phyloP scores from a whole-genome alignment of 2,329 filamentous ascomycete species.

The Periconia digitata region DNA sequence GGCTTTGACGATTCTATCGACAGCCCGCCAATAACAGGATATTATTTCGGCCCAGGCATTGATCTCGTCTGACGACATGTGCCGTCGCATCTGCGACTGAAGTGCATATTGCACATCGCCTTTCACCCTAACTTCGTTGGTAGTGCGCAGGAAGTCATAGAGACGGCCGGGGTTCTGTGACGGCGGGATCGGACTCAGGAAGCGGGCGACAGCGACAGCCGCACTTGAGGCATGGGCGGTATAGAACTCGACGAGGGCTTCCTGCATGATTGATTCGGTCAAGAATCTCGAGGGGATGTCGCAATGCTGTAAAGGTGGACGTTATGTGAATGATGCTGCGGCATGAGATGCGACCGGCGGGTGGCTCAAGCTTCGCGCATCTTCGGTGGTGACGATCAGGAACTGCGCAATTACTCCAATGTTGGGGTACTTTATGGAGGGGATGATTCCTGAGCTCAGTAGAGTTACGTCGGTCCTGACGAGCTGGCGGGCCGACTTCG shows the following conservation, averaged over 20 bases:
- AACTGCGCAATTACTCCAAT: neutral
- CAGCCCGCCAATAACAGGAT: constrained; percentile 78
- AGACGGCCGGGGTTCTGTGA: constrained; percentile 65
- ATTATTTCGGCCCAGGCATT: constrained; percentile 89
- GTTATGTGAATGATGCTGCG: neutral
- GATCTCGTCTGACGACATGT: constrained; percentile 66
- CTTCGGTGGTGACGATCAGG: neutral
- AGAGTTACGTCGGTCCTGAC: neutral
- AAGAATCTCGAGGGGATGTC: neutral
- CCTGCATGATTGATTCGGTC: constrained; percentile 59
- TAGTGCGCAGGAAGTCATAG: constrained; percentile 69
- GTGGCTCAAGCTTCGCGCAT: constrained; percentile 5
- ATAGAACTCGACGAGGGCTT: constrained; percentile 72
- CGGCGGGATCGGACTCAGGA: constrained; percentile 71
- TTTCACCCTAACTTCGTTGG: constrained; percentile 66
- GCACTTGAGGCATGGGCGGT: constrained; percentile 65
- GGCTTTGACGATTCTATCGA: constrained; percentile 70
- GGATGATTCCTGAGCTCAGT: neutral
- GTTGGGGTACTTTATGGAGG: neutral
- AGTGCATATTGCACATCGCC: constrained; percentile 71
- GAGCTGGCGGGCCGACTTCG: neutral
- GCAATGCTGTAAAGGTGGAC: constrained; percentile 1
- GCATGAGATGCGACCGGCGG: constrained; percentile 6
- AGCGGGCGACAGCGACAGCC: constrained; percentile 73
- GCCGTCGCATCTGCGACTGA: constrained; percentile 62